Percentiles rank a stretch among this genome's conserved stretches.
Conservation (phyloP, 176 grass and related monocot genomes). For the Musa acuminata region DNA sequence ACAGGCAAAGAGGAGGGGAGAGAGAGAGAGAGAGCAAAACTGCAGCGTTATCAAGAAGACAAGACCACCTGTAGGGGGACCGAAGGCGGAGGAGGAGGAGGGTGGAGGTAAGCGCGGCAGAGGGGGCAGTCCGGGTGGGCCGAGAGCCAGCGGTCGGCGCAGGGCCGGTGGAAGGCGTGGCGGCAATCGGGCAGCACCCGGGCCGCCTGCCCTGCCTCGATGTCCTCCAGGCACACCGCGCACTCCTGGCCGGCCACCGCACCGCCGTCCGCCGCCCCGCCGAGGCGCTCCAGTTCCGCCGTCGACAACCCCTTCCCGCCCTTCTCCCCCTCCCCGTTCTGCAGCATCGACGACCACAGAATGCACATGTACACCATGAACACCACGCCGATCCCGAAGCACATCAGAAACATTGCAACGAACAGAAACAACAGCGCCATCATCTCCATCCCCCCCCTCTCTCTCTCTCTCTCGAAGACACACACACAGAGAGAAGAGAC, state of each 20-base stretch:
- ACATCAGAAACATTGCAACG: background rate
- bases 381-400: background rate
- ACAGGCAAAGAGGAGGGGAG: too few species aligned
- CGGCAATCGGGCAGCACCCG: background rate
- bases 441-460: background rate
- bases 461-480: background rate
- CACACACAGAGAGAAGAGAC: too few species aligned
- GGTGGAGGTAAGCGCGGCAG: background rate
- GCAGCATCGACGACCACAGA: background rate
- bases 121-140: background rate
- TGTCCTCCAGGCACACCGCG: constrained; percentile 6
- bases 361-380: background rate
- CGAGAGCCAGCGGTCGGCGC: constrained; percentile 2
- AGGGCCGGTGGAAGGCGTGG: constrained; percentile 3
- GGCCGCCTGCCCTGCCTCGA: background rate
- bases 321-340: background rate
- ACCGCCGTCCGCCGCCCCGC: background rate
- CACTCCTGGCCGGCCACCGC: background rate
- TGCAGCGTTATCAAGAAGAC: too few species aligned
- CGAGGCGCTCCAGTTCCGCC: background rate
- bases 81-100: background rate
- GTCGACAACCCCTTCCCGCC: background rate
- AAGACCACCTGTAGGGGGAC: background rate
- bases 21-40: too few species aligned
- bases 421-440: background rate